phyloP scores from a whole-genome alignment of 176 grass and related monocot genomes.

The Oryza rufipogon region DNA sequence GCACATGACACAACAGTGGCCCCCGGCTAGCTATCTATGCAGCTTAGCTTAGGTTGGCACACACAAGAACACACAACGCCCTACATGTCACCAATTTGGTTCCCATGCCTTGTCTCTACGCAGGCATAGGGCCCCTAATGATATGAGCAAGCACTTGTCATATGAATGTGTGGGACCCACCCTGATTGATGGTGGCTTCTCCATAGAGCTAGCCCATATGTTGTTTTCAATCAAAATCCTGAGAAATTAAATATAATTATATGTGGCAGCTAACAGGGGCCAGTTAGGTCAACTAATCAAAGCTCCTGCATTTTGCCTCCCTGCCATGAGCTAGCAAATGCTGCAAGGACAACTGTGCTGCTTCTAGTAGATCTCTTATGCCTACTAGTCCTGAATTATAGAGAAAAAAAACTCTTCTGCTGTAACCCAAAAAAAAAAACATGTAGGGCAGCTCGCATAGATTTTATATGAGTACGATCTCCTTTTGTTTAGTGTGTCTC shows the following conservation, averaged over 20 bases:
- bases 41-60: constrained; percentile 14
- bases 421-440: not conserved
- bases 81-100: constrained; percentile 11
- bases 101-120: constrained; percentile 27
- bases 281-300: constrained; percentile 50
- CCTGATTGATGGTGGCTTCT: constrained; percentile 20
- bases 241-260: not conserved
- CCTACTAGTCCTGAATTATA: not conserved
- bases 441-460: not conserved
- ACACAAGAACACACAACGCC: not conserved
- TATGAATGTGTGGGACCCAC: not conserved
- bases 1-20: too few relatives aligned
- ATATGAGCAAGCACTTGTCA: not conserved
- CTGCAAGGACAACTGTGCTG: constrained; percentile 30
- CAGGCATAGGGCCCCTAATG: not conserved
- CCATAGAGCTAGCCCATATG: not conserved
- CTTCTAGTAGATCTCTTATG: constrained; percentile 36
- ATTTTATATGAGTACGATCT: constrained; percentile 13
- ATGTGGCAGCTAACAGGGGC: not conserved
- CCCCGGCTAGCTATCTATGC: not conserved
- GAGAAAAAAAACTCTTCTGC: not conserved
- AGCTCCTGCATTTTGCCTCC: not conserved
- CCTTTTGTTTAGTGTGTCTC: constrained; percentile 36
- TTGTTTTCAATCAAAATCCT: constrained; percentile 29
- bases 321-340: constrained; percentile 30